Conservation (phyloP, 169 alveolate species). For the Cryptosporidium bovis region DNA sequence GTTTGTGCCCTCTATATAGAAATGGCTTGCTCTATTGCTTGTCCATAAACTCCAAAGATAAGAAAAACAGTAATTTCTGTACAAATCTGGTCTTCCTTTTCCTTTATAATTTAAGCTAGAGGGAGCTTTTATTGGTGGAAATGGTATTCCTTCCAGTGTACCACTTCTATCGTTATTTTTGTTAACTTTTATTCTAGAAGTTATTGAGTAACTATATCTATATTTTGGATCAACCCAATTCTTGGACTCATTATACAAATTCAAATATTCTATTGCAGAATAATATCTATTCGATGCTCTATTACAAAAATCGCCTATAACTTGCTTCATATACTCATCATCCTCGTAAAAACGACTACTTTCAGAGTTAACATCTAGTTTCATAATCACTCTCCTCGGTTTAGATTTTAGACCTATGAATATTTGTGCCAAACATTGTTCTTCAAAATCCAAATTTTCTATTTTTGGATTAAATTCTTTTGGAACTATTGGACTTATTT, state of each 20-base stretch:
- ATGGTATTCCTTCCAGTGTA: constrained; percentile 50
- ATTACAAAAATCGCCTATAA: constrained; percentile 27
- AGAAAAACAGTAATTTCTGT: constrained; percentile 51
- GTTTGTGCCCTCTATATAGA: constrained; percentile 49
- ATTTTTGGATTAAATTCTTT: constrained; percentile 20
- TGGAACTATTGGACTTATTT: constrained; percentile 39
- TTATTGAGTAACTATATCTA: constrained; percentile 11
- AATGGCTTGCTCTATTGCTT: constrained; percentile 15
- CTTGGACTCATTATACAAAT: constrained; percentile 39
- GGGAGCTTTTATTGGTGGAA: constrained; percentile 55
- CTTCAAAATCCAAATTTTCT: constrained; percentile 34
- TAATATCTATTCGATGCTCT: constrained; percentile 51
- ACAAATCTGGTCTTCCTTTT: constrained; percentile 57
- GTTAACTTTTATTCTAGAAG: not conserved
- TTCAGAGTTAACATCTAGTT: not conserved
- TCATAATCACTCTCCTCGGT: constrained; percentile 28
- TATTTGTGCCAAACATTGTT: constrained; percentile 36
- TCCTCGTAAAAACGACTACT: not conserved
- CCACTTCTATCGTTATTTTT: constrained; percentile 12
- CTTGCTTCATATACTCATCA: not conserved
- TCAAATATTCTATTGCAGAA: constrained; percentile 32
- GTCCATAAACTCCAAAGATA: constrained; percentile 41
- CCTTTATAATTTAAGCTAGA: constrained; percentile 18
- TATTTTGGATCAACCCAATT: constrained; percentile 53
- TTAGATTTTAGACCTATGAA: constrained; percentile 13